Evolutionary conservation across 257 asterid species (phyloP).

Genomic region (Nicotiana noctiflora): DNA sequence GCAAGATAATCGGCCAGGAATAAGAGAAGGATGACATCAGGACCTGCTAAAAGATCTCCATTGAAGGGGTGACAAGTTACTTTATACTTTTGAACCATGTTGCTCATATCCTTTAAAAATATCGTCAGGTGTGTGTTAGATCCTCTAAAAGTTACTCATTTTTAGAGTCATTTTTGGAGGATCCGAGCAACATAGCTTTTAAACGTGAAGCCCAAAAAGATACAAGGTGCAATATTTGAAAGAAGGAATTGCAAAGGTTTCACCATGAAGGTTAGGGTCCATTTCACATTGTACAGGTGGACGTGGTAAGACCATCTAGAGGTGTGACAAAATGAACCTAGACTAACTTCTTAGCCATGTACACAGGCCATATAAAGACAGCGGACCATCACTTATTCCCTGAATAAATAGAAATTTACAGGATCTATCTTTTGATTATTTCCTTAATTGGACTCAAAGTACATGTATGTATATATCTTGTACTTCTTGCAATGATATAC

Average conservation of each 20-base stretch:
- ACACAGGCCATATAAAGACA: background rate
- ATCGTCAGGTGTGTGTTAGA: no score
- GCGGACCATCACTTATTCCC: no score
- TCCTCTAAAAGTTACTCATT: no score
- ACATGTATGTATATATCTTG: background rate
- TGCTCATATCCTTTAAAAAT: no score
- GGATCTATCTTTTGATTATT: background rate
- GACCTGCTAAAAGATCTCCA: background rate
- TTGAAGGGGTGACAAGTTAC: background rate
- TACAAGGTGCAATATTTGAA: background rate
- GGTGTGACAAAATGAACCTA: background rate
- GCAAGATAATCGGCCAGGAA: slow-evolving; percentile 14
- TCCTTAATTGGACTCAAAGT: background rate
- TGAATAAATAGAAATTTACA: no score
- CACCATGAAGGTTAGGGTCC: background rate
- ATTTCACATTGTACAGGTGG: background rate
- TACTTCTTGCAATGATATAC: background rate
- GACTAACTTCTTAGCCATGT: background rate
- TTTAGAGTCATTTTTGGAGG: no score
- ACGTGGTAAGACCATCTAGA: background rate
- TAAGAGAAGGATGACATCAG: background rate
- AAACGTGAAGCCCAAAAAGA: background rate
- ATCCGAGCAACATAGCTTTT: background rate
- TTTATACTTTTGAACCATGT: no score
- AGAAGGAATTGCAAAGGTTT: background rate